Evolutionary conservation across 495 filamentous ascomycete species (phyloP).

Genomic region (Xylaria castorea): DNA sequence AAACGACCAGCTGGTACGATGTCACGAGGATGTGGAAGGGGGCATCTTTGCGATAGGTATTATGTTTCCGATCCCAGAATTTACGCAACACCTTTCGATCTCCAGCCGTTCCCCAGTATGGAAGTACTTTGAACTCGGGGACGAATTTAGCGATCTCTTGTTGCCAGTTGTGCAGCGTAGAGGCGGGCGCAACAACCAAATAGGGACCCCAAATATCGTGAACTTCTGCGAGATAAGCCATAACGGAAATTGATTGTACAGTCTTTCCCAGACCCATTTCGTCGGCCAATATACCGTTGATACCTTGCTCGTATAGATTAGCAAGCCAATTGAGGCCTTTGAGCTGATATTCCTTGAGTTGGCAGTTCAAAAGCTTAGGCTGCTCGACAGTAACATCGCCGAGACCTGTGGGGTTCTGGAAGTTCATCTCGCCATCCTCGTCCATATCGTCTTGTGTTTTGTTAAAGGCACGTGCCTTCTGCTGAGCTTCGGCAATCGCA

Average conservation of each 20-base stretch:
- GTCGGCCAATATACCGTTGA: slow-evolving; percentile 98
- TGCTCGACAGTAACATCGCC: slow-evolving; percentile 93
- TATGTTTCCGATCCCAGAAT: slow-evolving; percentile 98
- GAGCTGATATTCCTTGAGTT: slow-evolving; percentile 97
- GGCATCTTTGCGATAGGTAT: slow-evolving; percentile 90
- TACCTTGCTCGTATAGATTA: slow-evolving; percentile 98
- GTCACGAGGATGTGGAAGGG: slow-evolving; percentile 96
- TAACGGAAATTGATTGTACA: slow-evolving; percentile 97
- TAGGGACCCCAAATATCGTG: slow-evolving; percentile 99
- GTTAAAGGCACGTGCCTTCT: slow-evolving; percentile 93
- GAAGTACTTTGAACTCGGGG: slow-evolving; percentile 89
- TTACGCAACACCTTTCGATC: slow-evolving; percentile 96
- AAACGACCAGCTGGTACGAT: slow-evolving; percentile 95
- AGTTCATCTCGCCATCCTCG: slow-evolving; percentile 96
- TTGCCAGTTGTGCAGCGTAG: slow-evolving; percentile 98
- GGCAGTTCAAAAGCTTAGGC: slow-evolving; percentile 89
- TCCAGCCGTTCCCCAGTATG: slow-evolving; percentile 95
- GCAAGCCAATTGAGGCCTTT: slow-evolving; percentile 99
- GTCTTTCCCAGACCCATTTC: slow-evolving; percentile 99
- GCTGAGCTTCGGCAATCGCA: slow-evolving; percentile 92
- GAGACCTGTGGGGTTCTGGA: slow-evolving; percentile 96
- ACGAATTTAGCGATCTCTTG: slow-evolving; percentile 97
- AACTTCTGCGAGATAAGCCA: slow-evolving; percentile 96
- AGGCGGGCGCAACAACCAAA: slow-evolving; percentile 94
- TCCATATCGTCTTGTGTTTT: slow-evolving; percentile 67